These are phyloP conservation scores for Jamesozyma piceae DNA, from an alignment of 805 yeast genomes.

Conservation along the genomic window DNA sequence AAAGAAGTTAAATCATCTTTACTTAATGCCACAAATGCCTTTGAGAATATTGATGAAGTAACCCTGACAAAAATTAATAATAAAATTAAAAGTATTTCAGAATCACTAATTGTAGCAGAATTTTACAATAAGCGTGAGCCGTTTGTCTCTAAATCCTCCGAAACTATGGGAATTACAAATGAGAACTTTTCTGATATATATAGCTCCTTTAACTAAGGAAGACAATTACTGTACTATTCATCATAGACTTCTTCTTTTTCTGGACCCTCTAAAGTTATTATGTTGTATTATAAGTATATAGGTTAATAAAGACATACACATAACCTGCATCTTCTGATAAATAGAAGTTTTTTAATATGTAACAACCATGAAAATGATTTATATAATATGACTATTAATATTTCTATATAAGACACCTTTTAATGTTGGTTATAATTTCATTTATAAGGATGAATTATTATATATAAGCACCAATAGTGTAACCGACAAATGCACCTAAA, in stretches of 20 bases:
- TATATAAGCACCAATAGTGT: conserved; percentile 32
- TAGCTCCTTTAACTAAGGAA: conserved; percentile 10
- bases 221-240: background rate
- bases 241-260: background rate
- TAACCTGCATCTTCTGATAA: too few species aligned
- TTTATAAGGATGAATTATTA: conserved; percentile 8
- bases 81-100: conserved; percentile 23
- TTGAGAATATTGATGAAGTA: conserved; percentile 12
- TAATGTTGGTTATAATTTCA: too few species aligned
- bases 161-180: conserved; percentile 19
- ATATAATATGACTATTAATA: too few species aligned
- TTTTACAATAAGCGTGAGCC: conserved; percentile 21
- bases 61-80: conserved; percentile 11
- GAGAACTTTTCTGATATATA: conserved; percentile 14
- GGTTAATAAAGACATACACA: too few species aligned
- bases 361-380: too few species aligned
- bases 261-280: background rate
- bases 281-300: background rate
- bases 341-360: too few species aligned
- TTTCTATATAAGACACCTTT: too few species aligned
- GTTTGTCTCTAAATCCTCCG: conserved; percentile 10
- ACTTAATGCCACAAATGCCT: conserved; percentile 8
- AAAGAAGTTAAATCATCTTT: conserved; percentile 2
- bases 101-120: conserved; percentile 25
- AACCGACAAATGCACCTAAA: conserved; percentile 61